Percentiles rank a stretch among this genome's conserved stretches.
Conservation (phyloP, 768 basidiomycete genomes). For the Calvatia gigantea region DNA sequence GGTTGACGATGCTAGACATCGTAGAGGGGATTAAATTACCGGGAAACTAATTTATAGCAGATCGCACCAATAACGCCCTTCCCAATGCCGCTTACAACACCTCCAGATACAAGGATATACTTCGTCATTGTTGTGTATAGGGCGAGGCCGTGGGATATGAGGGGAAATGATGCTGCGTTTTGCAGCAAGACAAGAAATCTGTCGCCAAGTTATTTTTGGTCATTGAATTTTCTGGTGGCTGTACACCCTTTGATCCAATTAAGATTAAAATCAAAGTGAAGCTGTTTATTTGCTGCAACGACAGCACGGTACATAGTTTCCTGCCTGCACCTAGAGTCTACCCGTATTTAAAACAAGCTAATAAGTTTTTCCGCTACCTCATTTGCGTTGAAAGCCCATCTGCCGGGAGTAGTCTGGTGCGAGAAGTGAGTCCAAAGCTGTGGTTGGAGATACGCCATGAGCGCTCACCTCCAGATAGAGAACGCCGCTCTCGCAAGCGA, state of each 20-base stretch:
- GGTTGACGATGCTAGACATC: constrained; percentile 82
- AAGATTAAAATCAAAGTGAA: not conserved
- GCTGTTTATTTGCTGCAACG: too few relatives aligned
- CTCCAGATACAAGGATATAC: constrained; percentile 94
- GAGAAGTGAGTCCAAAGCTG: not conserved
- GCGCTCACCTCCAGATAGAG: constrained; percentile 32
- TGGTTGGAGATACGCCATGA: not conserved
- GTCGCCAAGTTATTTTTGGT: not conserved
- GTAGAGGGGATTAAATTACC: not conserved
- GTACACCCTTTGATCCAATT: not conserved
- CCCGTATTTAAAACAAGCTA: constrained; percentile 20
- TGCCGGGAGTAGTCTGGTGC: constrained; percentile 20
- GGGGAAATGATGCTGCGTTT: not conserved
- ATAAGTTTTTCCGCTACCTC: constrained; percentile 22
- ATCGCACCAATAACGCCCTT: constrained; percentile 96
- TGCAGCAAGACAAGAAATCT: constrained; percentile 8
- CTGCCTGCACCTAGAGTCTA: too few relatives aligned
- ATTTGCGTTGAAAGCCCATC: constrained; percentile 22
- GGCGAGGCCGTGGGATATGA: not conserved
- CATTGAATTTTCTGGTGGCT: not conserved
- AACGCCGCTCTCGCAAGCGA: constrained; percentile 31
- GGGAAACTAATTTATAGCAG: constrained; percentile 12
- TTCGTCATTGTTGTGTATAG: constrained; percentile 67
- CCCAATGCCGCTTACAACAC: constrained; percentile 97
- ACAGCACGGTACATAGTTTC: too few relatives aligned